phyloP scores from a whole-genome alignment of 2,329 filamentous ascomycete genomes.

The Nemania serpens region DNA sequence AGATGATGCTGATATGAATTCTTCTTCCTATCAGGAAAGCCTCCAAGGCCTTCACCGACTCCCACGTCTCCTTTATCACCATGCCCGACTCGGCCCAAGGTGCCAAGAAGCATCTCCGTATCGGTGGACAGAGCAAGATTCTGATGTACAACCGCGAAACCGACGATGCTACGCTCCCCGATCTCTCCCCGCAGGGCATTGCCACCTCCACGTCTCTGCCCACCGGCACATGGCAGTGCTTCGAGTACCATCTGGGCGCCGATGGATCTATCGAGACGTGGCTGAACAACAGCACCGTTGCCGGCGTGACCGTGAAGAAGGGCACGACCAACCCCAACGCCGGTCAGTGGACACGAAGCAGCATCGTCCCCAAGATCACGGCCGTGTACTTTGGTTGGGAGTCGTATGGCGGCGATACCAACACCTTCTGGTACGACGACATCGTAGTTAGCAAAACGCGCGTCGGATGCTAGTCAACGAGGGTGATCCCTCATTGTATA shows the following conservation, averaged over 20 bases:
- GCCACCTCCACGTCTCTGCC: conserved; percentile 57
- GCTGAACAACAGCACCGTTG: conserved; percentile 57
- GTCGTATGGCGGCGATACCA: conserved; percentile 62
- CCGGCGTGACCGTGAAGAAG: conserved; percentile 54
- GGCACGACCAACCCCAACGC: conserved; percentile 57
- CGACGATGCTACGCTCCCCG: conserved; percentile 65
- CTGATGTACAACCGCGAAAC: conserved; percentile 68
- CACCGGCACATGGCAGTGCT: conserved; percentile 59
- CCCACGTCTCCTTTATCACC: conserved; percentile 67
- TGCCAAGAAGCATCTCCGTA: conserved; percentile 62
- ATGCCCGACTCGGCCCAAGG: conserved; percentile 64
- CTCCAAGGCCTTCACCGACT: conserved; percentile 59
- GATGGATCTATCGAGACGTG: conserved; percentile 66
- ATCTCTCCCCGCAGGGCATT: conserved; percentile 63
- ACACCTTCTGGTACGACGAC: conserved; percentile 69
- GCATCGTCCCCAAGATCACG: conserved; percentile 56
- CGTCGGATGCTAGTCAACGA: conserved; percentile 49
- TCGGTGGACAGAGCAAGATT: conserved; percentile 64
- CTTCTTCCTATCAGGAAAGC: conserved; percentile 51
- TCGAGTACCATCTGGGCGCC: conserved; percentile 63
- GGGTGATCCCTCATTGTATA: not conserved
- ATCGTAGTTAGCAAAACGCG: conserved; percentile 54
- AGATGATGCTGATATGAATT: conserved; percentile 20
- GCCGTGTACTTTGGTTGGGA: conserved; percentile 67
- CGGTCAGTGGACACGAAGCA: conserved; percentile 56